Evolutionary conservation across 768 basidiomycete genomes (phyloP), one percentile per base, ranked within the genome.

Genomic region (Russula earlei): DNA sequence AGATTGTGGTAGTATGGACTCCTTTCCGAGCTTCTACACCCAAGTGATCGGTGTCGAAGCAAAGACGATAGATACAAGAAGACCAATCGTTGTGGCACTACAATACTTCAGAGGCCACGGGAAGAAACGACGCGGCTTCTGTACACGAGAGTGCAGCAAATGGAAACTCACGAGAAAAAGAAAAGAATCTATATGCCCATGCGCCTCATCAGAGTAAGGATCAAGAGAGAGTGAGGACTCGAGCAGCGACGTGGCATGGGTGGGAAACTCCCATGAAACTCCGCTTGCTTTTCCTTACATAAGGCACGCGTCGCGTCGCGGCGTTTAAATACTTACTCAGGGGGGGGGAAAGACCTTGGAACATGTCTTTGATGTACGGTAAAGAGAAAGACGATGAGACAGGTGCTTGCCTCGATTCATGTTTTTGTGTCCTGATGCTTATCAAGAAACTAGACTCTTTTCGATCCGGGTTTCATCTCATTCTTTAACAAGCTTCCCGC

Each of bases 311-410:
- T 53, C 56, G 52, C 56, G 56, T 58, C 56, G 56, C 51, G 51
- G 22, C 31, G n/a, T 29, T 37, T 49, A n/a, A n/a, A n/a, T n/a
- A n/a, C n/a, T n/a, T n/a, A n/a, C n/a, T n/a, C n/a, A n/a, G n/a
- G n/a, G n/a, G n/a, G n/a, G n/a, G n/a, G n/a, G 9, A 22, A 19
- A 44, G 20, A 25, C 44, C 46, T 62, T n/a, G n/a, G n/a, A n/a
- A 57, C 53, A 81, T 81, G 78, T 68, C 79, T 24, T 62, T 79
- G 63, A 83, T 84, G 82, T 84, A 84, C 63, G 78, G 80, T 4
- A 82, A 78, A 66, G 81, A 82, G 62, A 84, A 80, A 64, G 81
- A 79, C 50, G 69, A 67, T 10, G 74, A 70, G 31, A 53, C 62
- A 20, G 63, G 63, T 62, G 38, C 5, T 58, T 36, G 6, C 38